Percentiles rank a stretch among this genome's conserved stretches.
phyloP scores from a whole-genome alignment of 495 filamentous ascomycete genomes.

The Echria macrotheca region DNA sequence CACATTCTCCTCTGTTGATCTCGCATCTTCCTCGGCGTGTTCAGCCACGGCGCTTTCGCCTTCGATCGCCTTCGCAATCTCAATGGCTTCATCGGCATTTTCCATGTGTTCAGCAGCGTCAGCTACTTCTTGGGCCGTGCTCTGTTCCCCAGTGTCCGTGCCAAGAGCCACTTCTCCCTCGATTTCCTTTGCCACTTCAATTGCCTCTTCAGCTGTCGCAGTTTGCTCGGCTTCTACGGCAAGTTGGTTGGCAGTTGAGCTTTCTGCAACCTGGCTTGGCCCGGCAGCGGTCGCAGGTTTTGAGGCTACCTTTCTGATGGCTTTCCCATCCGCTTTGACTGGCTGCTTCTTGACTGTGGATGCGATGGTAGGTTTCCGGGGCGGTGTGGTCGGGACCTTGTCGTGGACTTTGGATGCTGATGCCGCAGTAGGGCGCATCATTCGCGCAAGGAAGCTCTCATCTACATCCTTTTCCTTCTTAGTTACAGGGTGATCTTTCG shows the following conservation, averaged over 20 bases:
- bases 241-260: too few species aligned
- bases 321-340: slow-evolving; percentile 18
- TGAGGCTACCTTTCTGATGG: slow-evolving; percentile 24
- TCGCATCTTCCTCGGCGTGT: slow-evolving; percentile 25
- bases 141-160: slow-evolving; percentile 5
- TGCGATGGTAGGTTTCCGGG: slow-evolving; percentile 25
- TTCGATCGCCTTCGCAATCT: slow-evolving; percentile 19
- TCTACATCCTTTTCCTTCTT: slow-evolving; percentile 50
- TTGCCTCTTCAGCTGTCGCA: slow-evolving; percentile 22
- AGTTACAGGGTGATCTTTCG: slow-evolving; percentile 35
- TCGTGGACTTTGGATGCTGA: slow-evolving; percentile 74
- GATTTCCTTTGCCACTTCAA: neutral
- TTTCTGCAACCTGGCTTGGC: too few species aligned
- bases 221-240: slow-evolving; percentile 16
- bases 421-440: slow-evolving; percentile 86
- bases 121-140: slow-evolving; percentile 24
- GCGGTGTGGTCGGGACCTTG: slow-evolving; percentile 48
- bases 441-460: slow-evolving; percentile 77
- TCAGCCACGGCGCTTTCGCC: slow-evolving; percentile 9
- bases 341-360: slow-evolving; percentile 20
- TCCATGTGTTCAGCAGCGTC: slow-evolving; percentile 25
- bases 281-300: slow-evolving; percentile 10
- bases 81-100: slow-evolving; percentile 26
- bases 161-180: neutral
- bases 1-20: slow-evolving; percentile 6